Percentiles rank a stretch among this genome's conserved stretches.
phyloP scores from a whole-genome alignment of 2,329 filamentous ascomycete species.

The Aspergillus japonicus region DNA sequence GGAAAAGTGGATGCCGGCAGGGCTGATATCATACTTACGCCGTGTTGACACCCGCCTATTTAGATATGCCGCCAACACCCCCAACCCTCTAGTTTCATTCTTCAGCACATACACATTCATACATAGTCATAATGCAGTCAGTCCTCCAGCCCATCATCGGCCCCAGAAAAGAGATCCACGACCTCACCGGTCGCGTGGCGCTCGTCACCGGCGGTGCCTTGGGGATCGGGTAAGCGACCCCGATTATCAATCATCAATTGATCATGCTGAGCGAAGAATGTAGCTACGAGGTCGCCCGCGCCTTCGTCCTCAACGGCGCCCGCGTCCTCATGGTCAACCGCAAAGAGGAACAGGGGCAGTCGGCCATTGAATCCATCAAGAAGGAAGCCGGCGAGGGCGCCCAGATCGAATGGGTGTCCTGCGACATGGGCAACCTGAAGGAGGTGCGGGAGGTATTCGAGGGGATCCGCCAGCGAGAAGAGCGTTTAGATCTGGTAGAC shows the following conservation, averaged over 20 bases:
- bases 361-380: conserved; percentile 37
- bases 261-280: neutral
- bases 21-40: conserved; percentile 6
- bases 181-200: conserved; percentile 39
- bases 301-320: conserved; percentile 14
- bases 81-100: neutral
- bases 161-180: conserved; percentile 35
- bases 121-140: conserved; percentile 7
- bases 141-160: conserved; percentile 39
- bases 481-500: conserved; percentile 39
- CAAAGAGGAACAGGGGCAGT: conserved; percentile 16
- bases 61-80: no score
- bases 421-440: conserved; percentile 43
- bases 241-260: neutral
- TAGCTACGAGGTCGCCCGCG: conserved; percentile 13
- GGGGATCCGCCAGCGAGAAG: conserved; percentile 33
- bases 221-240: conserved; percentile 36
- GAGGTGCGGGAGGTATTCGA: conserved; percentile 43
- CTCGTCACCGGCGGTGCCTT: conserved; percentile 42
- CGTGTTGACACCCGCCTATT: neutral
- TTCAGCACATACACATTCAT: neutral
- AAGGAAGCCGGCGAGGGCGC: conserved; percentile 27
- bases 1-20: neutral
- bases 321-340: conserved; percentile 15
- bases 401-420: conserved; percentile 43